Conservation (phyloP, 169 alveolate genomes). For the Eimeria praecox region DNA sequence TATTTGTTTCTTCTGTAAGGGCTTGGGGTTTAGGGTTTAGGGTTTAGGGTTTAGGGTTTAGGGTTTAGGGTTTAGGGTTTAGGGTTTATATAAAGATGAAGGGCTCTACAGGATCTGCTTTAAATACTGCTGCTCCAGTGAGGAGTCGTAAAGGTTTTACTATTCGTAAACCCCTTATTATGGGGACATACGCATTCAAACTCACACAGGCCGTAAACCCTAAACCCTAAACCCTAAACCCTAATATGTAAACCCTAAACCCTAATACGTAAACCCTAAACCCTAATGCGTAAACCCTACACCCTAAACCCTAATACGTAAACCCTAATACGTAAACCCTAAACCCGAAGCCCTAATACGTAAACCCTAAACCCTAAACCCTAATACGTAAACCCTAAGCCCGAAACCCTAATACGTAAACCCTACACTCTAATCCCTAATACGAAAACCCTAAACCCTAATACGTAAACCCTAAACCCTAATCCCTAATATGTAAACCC, state of each 20-base stretch:
- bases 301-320: too few relatives aligned
- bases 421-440: too few relatives aligned
- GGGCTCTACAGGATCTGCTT: not conserved
- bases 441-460: too few relatives aligned
- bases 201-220: constrained; percentile 55
- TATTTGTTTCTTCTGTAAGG: not conserved
- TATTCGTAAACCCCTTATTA: constrained; percentile 51
- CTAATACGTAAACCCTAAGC: too few relatives aligned
- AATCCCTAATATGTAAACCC: too few relatives aligned
- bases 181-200: constrained; percentile 73
- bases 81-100: not conserved
- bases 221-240: not conserved
- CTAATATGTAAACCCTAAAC: not conserved
- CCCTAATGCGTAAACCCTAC: not conserved
- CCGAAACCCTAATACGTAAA: too few relatives aligned
- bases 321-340: too few relatives aligned
- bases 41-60: not conserved
- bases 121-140: not conserved
- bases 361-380: too few relatives aligned
- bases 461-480: too few relatives aligned
- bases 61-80: not conserved
- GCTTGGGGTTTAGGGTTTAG: too few relatives aligned
- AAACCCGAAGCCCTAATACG: too few relatives aligned
- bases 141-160: constrained; percentile 27
- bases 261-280: not conserved